phyloP scores from a whole-genome alignment of 2,329 filamentous ascomycete species.

The Sclerotinia trifoliorum region DNA sequence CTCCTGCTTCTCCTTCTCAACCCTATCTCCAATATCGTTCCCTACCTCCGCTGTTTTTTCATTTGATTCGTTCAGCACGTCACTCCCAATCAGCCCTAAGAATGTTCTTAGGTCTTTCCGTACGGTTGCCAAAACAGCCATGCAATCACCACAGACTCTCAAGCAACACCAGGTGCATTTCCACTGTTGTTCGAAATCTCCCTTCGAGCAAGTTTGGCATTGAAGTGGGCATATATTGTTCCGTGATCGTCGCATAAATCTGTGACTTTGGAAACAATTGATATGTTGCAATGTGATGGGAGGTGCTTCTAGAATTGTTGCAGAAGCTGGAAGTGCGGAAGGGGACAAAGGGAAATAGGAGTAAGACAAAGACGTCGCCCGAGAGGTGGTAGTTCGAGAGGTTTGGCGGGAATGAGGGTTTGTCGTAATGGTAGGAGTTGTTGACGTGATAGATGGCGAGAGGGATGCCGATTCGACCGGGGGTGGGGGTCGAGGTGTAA shows the following conservation, averaged over 20 bases:
- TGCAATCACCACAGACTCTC: conserved; percentile 38
- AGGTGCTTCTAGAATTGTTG: conserved; percentile 31
- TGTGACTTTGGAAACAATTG: conserved; percentile 38
- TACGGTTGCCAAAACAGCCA: conserved; percentile 33
- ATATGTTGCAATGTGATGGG: conserved; percentile 34
- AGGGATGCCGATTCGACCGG: not conserved
- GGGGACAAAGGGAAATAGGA: conserved; percentile 17
- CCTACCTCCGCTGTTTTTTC: not conserved
- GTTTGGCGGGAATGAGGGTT: conserved; percentile 13
- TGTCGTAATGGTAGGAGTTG: conserved; percentile 7
- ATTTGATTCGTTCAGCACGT: not conserved
- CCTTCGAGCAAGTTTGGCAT: conserved; percentile 39
- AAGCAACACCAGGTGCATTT: conserved; percentile 41
- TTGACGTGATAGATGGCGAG: conserved; percentile 1
- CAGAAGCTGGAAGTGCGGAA: conserved; percentile 25
- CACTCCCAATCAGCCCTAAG: conserved; percentile 7
- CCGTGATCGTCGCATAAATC: conserved; percentile 35
- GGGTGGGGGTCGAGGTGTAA: conserved; percentile 32
- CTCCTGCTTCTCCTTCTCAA: not conserved
- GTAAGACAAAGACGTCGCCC: conserved; percentile 22
- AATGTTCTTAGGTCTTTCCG: conserved; percentile 32
- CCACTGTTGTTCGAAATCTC: conserved; percentile 36
- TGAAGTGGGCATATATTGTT: conserved; percentile 38
- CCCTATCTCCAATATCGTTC: not conserved
- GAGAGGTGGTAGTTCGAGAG: conserved; percentile 17